Conservation (phyloP, 768 basidiomycete genomes). For the Pholiota molesta region DNA sequence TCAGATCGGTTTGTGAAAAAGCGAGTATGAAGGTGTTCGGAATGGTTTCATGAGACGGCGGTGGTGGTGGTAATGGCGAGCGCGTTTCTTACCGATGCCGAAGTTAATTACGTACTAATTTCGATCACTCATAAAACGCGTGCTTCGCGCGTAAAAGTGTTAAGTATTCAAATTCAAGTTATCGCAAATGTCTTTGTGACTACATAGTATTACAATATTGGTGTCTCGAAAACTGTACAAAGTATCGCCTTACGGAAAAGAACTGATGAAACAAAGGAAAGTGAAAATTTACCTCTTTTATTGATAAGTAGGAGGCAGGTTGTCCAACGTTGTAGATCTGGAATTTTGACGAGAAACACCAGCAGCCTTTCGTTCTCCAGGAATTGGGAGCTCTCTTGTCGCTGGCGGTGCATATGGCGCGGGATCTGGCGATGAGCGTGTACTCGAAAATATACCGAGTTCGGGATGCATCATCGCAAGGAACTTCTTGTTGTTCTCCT, state of each 20-base stretch:
- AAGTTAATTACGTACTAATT: not conserved
- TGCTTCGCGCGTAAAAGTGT: too few species aligned
- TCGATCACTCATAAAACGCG: not conserved
- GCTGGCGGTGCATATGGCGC: not conserved
- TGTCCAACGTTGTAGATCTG: slow-evolving; percentile 19
- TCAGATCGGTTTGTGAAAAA: not conserved
- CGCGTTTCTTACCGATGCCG: not conserved
- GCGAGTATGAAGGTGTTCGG: not conserved
- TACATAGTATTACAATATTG: not conserved
- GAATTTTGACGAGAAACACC: slow-evolving; percentile 13
- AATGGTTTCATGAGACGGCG: not conserved
- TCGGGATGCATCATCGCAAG: slow-evolving; percentile 36
- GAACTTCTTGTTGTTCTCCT: slow-evolving; percentile 38
- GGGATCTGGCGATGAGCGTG: slow-evolving; percentile 14
- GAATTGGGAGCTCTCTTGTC: slow-evolving; percentile 4
- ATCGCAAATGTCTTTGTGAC: too few species aligned
- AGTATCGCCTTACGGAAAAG: not conserved
- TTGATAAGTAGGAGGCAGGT: slow-evolving; percentile 6
- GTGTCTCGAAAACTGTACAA: not conserved
- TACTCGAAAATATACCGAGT: slow-evolving; percentile 28
- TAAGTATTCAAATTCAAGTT: too few species aligned
- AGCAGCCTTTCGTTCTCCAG: slow-evolving; percentile 11
- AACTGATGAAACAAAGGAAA: not conserved
- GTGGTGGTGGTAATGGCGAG: not conserved
- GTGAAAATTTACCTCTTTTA: not conserved